Evolutionary conservation across 2,329 filamentous ascomycete genomes (phyloP), one percentile per base, ranked within the genome.

Genomic region (Fusarium anthophilum): DNA sequence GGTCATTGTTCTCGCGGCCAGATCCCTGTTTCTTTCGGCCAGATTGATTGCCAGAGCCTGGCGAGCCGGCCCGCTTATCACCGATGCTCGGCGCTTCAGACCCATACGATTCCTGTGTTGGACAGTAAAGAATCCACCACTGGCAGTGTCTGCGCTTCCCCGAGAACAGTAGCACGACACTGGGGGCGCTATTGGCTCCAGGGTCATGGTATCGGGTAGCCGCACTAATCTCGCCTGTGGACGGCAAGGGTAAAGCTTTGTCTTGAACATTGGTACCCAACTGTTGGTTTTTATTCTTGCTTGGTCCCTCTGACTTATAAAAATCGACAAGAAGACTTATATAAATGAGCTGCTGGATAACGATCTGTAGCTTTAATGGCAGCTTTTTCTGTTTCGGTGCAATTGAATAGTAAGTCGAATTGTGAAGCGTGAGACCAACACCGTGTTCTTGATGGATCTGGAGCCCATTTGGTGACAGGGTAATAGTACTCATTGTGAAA

Each of bases 311-410:
- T 3, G 48, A 5, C 17, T 24, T 20, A 8, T 11, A 20, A 3
- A 24, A 35, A 2, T 51, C 48, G 3, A 4, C n/a, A 11, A 24
- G 2, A 0, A 51, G 8, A 15, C 11, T n/a, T n/a, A n/a, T n/a
- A n/a, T n/a, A n/a, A n/a, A n/a, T n/a, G n/a, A n/a, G n/a, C n/a
- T n/a, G 12, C 9, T 35, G n/a, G 8, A 51, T n/a, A 0, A 51
- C 0, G 0, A 6, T 2, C 0, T 38, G 5, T 0, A 26, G 0
- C 0, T 26, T 54, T 8, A 6, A 2, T 6, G 9, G 14, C 3
- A 17, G 24, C 24, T 13, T 54, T 6, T 3, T 26, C 24, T 28
- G 35, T 8, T 54, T 54, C 0, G 35, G 35, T 0, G 51, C 51
- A 28, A 54, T 39, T 11, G 51, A 38, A 3, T 54, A 54, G 9